Evolutionary conservation across 345 rosid genomes (phyloP), one percentile per base, ranked within the genome.

Genomic region (Dipteronia sinensis): DNA sequence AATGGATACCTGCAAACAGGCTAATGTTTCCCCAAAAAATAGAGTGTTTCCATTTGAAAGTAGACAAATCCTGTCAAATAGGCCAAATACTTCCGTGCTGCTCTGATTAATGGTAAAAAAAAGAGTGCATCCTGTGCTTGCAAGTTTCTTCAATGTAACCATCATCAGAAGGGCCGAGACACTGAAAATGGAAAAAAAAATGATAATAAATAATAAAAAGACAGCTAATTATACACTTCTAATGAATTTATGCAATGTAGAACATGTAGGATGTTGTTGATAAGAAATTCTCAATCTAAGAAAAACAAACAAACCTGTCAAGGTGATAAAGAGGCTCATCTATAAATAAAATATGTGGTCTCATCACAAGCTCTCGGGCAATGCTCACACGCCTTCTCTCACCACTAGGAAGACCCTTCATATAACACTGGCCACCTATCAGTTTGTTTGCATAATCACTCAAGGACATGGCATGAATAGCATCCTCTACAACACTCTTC

Each of bases 271-370:
- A 51, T 40, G 31, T n/a, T 42, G 22, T n/a, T 42, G 22, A 71
- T 62, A 68, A 15, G 9, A 23, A 69, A 29, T 49, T 68, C 49
- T n/a, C 7, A 76, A 74, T 4, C 11, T 3, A 68, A 56, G 70
- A 19, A 73, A 67, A 34, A 75, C 1, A 17, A 47, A 82, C 46
- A 71, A 63, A 88, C 99, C 99, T 96, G 86, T 94, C 98, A 65
- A 97, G 97, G 78, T 89, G 98, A 88, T 97, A 97, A 73, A 97
- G 98, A 83, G 99, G 98, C 85, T 97, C 99, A 49, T 95, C 99
- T 16, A 95, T 90, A 80, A 95, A 95, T 75, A 95, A 84, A 65
- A 92, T 85, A 80, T 85, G 99, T 0, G 98, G 98, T 83, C 99
- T 90, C 97, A 88, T 94, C 79, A 94, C 99, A 76, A 97, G 98